Conservation (phyloP, 441 rosid genomes). For the Mallotus japonicus region DNA sequence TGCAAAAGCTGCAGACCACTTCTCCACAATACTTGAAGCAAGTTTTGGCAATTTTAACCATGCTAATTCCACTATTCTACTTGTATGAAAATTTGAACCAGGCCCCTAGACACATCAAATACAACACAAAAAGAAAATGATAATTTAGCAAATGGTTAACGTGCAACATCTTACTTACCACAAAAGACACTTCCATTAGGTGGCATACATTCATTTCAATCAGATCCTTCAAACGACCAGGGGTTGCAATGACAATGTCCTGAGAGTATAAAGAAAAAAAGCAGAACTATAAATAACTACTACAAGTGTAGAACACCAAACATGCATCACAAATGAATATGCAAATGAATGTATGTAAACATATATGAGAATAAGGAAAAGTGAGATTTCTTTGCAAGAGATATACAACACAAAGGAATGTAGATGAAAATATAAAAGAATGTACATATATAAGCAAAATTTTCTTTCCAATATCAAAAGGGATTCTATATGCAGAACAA, state of each 20-base stretch:
- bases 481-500: too few species aligned
- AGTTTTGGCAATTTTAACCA: too few species aligned
- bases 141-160: not conserved
- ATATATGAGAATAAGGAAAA: not conserved
- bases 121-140: not conserved
- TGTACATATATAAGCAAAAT: not conserved
- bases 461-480: too few species aligned
- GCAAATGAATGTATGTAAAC: too few species aligned
- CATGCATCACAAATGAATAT: not conserved
- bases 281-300: not conserved
- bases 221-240: slow-evolving; percentile 89
- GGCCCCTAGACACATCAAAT: not conserved
- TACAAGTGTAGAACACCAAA: not conserved
- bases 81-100: not conserved
- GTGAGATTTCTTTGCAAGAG: not conserved
- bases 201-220: slow-evolving; percentile 70
- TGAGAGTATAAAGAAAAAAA: slow-evolving; percentile 24
- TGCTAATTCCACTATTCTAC: not conserved
- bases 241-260: slow-evolving; percentile 91
- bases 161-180: slow-evolving; percentile 59
- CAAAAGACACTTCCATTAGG: slow-evolving; percentile 74
- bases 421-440: not conserved
- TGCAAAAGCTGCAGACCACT: too few species aligned
- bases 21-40: not conserved
- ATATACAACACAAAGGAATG: not conserved